A percentile compares a stretch with the other conserved stretches of the same genome.
These are phyloP conservation scores for Martensiomyces pterosporus DNA, from an alignment of 192 early-diverging fungal species.

Conservation along the genomic window DNA sequence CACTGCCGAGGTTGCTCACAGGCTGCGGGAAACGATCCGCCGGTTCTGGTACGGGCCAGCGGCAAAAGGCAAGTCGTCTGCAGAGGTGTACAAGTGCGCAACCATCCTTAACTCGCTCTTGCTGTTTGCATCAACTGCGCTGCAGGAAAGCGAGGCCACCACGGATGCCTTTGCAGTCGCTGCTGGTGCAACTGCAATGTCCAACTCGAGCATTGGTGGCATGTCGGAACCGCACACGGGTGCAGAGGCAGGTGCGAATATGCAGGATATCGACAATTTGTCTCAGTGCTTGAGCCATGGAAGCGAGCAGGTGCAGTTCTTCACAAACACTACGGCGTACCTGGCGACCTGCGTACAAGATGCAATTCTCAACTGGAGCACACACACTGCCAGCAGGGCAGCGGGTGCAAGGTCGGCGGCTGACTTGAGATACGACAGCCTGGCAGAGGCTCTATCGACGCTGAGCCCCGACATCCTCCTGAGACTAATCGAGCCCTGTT, in stretches of 20 bases:
- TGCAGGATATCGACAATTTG: constrained; percentile 3
- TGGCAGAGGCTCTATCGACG: constrained; percentile 27
- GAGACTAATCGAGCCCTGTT: constrained; percentile 13
- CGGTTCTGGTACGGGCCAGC: constrained; percentile 30
- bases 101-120: constrained; percentile 36
- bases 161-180: constrained; percentile 43
- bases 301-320: constrained; percentile 37
- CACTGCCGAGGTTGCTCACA: constrained; percentile 41
- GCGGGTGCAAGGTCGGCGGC: neutral
- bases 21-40: constrained; percentile 18
- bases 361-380: constrained; percentile 16
- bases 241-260: neutral
- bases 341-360: constrained; percentile 24
- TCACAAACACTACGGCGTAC: constrained; percentile 31
- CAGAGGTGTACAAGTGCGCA: constrained; percentile 13
- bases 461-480: constrained; percentile 20
- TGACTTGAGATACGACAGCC: constrained; percentile 5
- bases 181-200: constrained; percentile 16
- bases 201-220: too few species aligned
- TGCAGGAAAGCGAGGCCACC: constrained; percentile 41
- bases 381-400: neutral
- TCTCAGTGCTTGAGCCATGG: neutral
- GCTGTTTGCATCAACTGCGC: constrained; percentile 33
- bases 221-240: neutral
- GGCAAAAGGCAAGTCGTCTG: neutral